Percentiles rank a stretch among this genome's conserved stretches.
Conservation (phyloP, 2,329 filamentous ascomycete genomes). For the Pseudocercospora fijiensis region DNA sequence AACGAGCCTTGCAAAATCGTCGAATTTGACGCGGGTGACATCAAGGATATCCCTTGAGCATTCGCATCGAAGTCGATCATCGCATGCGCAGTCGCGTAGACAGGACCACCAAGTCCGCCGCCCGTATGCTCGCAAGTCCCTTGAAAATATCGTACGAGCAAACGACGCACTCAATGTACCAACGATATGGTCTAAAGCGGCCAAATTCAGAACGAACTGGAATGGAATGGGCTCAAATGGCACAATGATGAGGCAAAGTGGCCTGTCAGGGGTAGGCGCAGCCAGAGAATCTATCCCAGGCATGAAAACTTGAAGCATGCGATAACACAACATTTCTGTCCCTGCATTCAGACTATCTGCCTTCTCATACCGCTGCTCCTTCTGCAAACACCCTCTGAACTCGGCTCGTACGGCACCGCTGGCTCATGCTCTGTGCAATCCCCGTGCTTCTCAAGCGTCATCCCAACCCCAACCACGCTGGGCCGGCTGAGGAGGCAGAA, state of each 20-base stretch:
- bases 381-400: background rate
- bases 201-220: background rate
- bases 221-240: background rate
- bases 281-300: background rate
- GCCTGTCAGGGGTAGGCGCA: background rate
- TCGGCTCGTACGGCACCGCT: background rate
- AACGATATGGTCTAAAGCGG: background rate
- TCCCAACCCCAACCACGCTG: background rate
- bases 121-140: background rate
- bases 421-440: background rate
- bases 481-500: background rate
- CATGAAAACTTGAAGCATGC: background rate
- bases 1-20: background rate
- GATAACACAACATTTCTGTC: background rate
- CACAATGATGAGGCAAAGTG: background rate
- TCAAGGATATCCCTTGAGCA: background rate
- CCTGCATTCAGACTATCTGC: background rate
- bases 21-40: too few relatives aligned
- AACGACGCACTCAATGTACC: background rate
- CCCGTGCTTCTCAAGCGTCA: background rate
- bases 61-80: background rate
- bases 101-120: background rate
- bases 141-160: background rate
- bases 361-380: background rate
- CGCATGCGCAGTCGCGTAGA: background rate